These are phyloP conservation scores for Paraphoma sp. DNA, from an alignment of 2,329 filamentous ascomycete species.

Conservation along the genomic window DNA sequence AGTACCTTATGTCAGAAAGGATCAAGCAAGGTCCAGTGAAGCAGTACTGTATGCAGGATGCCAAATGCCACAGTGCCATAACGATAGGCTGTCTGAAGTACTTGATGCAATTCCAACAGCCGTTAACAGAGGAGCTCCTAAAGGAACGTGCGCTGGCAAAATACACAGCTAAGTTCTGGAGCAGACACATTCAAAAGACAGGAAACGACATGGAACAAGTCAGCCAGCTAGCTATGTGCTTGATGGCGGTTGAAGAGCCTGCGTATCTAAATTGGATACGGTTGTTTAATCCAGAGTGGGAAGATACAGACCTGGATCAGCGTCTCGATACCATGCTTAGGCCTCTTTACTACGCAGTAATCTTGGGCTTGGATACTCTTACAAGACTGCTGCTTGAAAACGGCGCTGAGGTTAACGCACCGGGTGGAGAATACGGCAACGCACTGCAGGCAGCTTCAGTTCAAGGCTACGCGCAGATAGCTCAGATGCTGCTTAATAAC, in stretches of 20 bases:
- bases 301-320: conserved; percentile 5
- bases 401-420: conserved; percentile 24
- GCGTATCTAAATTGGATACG: conserved; percentile 28
- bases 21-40: conserved; percentile 25
- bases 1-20: conserved; percentile 40
- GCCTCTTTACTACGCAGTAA: conserved; percentile 31
- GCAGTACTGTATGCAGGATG: conserved; percentile 30
- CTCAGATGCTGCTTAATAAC: conserved; percentile 18
- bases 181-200: conserved; percentile 21
- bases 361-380: conserved; percentile 18
- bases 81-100: conserved; percentile 32
- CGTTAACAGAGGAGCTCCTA: conserved; percentile 6
- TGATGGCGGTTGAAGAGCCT: conserved; percentile 15
- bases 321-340: conserved; percentile 3
- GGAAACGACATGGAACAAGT: conserved; percentile 10
- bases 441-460: conserved; percentile 28
- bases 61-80: conserved; percentile 25
- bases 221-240: conserved; percentile 11
- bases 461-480: conserved; percentile 23
- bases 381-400: conserved; percentile 16
- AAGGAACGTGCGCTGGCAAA: conserved; percentile 23
- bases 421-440: conserved; percentile 17
- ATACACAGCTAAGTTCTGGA: conserved; percentile 39
- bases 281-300: conserved; percentile 23
- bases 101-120: conserved; percentile 28